Conservation (phyloP, 2,329 filamentous ascomycete genomes). For the Diaporthe velutina region DNA sequence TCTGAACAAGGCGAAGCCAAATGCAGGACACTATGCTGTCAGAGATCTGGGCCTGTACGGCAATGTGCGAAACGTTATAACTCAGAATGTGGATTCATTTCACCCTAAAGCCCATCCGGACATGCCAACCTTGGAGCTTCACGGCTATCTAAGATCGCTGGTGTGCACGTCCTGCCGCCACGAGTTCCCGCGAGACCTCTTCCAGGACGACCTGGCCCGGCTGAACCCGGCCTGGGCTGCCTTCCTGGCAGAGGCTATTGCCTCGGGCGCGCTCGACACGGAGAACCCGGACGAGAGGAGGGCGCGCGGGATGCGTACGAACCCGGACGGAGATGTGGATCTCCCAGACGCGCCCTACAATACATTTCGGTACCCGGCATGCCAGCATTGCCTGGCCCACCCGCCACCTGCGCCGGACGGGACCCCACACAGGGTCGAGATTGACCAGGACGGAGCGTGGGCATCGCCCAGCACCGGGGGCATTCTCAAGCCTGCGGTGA, state of each 20-base stretch:
- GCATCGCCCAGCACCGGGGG: slow-evolving; percentile 74
- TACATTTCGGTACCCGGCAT: slow-evolving; percentile 91
- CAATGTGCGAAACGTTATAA: slow-evolving; percentile 82
- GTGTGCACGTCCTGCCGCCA: slow-evolving; percentile 84
- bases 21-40: slow-evolving; percentile 83
- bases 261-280: slow-evolving; percentile 80
- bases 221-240: slow-evolving; percentile 90
- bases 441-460: slow-evolving; percentile 88
- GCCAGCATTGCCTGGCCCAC: slow-evolving; percentile 79
- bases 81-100: slow-evolving; percentile 98
- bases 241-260: slow-evolving; percentile 79
- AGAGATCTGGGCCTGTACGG: slow-evolving; percentile 79
- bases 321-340: slow-evolving; percentile 96
- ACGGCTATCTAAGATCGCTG: slow-evolving; percentile 87
- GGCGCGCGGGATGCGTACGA: slow-evolving; percentile 80
- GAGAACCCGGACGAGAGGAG: slow-evolving; percentile 80
- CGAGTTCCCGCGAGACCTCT: slow-evolving; percentile 77
- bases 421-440: slow-evolving; percentile 69
- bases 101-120: slow-evolving; percentile 82
- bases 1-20: slow-evolving; percentile 82
- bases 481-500: slow-evolving; percentile 90
- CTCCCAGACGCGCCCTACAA: slow-evolving; percentile 88
- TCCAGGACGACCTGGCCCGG: slow-evolving; percentile 80
- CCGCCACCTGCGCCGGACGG: slow-evolving; percentile 71
- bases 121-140: slow-evolving; percentile 84